Percentiles rank a stretch among this genome's conserved stretches.
Conservation (phyloP, 2,329 filamentous ascomycete genomes). For the Arthrobotrys entomopaga region DNA sequence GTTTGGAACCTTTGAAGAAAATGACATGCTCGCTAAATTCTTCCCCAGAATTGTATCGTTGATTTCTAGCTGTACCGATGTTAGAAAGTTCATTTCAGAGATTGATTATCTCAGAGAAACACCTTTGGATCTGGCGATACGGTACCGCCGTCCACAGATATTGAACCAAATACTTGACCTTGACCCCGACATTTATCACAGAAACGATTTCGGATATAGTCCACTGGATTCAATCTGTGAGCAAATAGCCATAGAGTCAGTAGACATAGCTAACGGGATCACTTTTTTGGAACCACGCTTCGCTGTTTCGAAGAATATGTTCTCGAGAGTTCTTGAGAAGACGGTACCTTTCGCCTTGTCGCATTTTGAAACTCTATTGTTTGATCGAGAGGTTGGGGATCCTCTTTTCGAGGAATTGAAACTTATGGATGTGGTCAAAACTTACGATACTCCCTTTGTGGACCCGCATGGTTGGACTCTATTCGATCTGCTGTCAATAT, state of each 20-base stretch:
- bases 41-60: not conserved
- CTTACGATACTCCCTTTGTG: not conserved
- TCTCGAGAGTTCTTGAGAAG: not conserved
- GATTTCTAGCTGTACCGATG: not conserved
- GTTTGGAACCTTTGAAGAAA: not conserved
- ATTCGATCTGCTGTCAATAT: conserved; percentile 2
- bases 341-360: not conserved
- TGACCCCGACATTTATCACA: not conserved
- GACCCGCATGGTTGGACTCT: conserved; percentile 21
- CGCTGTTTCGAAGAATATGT: not conserved
- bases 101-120: conserved; percentile 14
- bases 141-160: conserved; percentile 2
- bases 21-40: not conserved
- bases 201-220: conserved; percentile 8
- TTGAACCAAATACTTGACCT: conserved; percentile 8
- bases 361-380: conserved; percentile 9
- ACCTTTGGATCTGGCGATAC: conserved; percentile 19
- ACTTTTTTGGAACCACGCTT: not conserved
- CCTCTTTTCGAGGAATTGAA: not conserved
- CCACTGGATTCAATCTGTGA: conserved; percentile 10
- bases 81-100: not conserved
- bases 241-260: conserved; percentile 4
- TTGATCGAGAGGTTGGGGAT: not conserved
- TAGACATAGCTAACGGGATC: not conserved
- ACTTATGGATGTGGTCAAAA: conserved; percentile 4